phyloP scores from a whole-genome alignment of 768 basidiomycete genomes.

The Boletales sp. region DNA sequence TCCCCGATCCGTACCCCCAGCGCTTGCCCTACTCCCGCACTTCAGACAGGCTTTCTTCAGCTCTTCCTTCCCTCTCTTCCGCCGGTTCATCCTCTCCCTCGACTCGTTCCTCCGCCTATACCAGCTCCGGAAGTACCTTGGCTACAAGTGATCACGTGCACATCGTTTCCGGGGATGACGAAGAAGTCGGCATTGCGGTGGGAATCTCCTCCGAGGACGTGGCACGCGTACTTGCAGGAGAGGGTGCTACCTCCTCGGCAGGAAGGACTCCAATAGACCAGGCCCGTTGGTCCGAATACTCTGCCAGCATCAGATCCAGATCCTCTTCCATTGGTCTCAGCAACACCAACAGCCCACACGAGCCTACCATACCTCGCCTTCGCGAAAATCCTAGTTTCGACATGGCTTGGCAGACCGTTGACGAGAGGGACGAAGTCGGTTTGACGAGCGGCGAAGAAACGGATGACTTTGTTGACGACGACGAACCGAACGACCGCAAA shows the following conservation, averaged over 20 bases:
- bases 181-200: slow-evolving; percentile 47
- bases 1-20: slow-evolving; percentile 70
- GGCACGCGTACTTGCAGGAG: slow-evolving; percentile 56
- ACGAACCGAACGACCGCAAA: slow-evolving; percentile 45
- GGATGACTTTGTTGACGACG: slow-evolving; percentile 49
- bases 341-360: slow-evolving; percentile 39
- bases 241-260: slow-evolving; percentile 42
- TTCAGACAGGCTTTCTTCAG: slow-evolving; percentile 32
- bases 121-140: slow-evolving; percentile 62
- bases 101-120: slow-evolving; percentile 75
- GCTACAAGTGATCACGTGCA: slow-evolving; percentile 65
- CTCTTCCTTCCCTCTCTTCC: slow-evolving; percentile 62
- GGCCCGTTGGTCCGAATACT: slow-evolving; percentile 73
- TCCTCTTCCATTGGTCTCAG: slow-evolving; percentile 62
- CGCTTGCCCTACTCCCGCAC: slow-evolving; percentile 44
- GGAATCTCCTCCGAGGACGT: slow-evolving; percentile 67
- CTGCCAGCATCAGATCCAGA: slow-evolving; percentile 59
- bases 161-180: slow-evolving; percentile 58
- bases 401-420: slow-evolving; percentile 68
- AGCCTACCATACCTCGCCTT: slow-evolving; percentile 41
- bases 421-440: slow-evolving; percentile 65
- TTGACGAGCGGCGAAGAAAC: slow-evolving; percentile 53
- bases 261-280: slow-evolving; percentile 58
- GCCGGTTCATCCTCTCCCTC: slow-evolving; percentile 68
- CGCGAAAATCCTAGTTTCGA: slow-evolving; percentile 73